Evolutionary conservation across 23 red algal species (phyloP).

Genomic region (Pyropia haitanensis): DNA sequence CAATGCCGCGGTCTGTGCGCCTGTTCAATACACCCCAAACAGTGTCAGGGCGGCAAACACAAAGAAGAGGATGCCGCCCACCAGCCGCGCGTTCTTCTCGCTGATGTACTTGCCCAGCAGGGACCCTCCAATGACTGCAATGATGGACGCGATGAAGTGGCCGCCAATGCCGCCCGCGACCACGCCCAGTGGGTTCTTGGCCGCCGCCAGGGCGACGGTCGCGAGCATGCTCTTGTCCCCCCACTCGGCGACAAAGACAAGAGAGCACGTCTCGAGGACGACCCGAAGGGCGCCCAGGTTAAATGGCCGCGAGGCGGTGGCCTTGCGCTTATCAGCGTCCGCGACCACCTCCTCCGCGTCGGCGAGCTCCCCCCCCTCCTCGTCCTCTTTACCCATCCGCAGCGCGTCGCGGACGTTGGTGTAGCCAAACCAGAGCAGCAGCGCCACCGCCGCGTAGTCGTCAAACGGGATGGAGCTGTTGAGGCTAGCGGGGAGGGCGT

Average conservation of each 20-base stretch:
- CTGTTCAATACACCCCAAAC: conserved; percentile 61
- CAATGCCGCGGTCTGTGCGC: not conserved
- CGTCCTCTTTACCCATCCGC: conserved; percentile 36
- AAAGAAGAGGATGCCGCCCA: conserved; percentile 80
- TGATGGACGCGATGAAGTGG: conserved; percentile 72
- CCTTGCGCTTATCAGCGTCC: conserved; percentile 4
- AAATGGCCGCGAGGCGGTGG: not conserved
- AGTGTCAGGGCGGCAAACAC: conserved; percentile 88
- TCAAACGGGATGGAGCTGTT: conserved; percentile 86
- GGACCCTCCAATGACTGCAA: conserved; percentile 85
- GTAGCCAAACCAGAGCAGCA: conserved; percentile 93
- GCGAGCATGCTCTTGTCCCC: conserved; percentile 93
- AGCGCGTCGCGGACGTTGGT: conserved; percentile 71
- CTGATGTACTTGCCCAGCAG: conserved; percentile 74
- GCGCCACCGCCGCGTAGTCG: conserved; percentile 85
- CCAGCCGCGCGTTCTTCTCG: conserved; percentile 64
- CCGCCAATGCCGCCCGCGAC: conserved; percentile 82
- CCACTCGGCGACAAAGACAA: conserved; percentile 98
- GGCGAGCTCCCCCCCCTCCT: conserved; percentile 40
- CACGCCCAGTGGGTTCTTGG: conserved; percentile 84
- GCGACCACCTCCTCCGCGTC: conserved; percentile 67
- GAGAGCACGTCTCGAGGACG: conserved; percentile 60
- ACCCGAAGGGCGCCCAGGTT: conserved; percentile 17
- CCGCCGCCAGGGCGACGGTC: conserved; percentile 86
- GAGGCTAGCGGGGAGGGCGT: conserved; percentile 68